phyloP scores from a whole-genome alignment of 306 rosid genomes.

The Pueraria montana region DNA sequence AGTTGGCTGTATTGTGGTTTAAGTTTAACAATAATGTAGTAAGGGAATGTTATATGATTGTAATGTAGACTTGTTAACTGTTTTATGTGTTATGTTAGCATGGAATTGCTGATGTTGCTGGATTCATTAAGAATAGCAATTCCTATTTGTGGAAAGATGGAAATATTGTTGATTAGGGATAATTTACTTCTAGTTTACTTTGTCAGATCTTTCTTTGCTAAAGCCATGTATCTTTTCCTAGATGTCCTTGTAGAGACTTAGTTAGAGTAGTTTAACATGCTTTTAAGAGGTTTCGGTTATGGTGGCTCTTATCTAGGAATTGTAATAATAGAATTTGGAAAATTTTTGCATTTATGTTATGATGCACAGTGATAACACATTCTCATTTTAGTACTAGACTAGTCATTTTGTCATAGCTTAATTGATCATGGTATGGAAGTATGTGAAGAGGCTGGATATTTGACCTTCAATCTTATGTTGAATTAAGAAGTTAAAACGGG shows the following conservation, averaged over 20 bases:
- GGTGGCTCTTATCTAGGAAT: conserved; percentile 2
- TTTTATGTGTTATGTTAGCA: conserved; percentile 15
- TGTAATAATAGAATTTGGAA: neutral
- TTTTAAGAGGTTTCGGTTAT: neutral
- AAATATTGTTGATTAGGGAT: too few species aligned
- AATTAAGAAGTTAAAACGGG: neutral
- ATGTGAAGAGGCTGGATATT: too few species aligned
- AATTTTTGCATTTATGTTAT: too few species aligned
- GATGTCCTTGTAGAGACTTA: neutral
- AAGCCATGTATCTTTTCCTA: conserved; percentile 10
- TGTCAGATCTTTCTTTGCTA: too few species aligned
- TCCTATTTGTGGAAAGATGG: too few species aligned
- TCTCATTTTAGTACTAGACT: neutral
- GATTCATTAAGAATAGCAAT: too few species aligned
- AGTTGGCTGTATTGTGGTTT: too few species aligned
- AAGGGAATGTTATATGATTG: conserved; percentile 16
- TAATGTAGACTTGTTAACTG: conserved; percentile 16
- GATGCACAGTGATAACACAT: neutral
- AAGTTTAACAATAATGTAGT: too few species aligned
- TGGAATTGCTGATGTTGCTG: conserved; percentile 24
- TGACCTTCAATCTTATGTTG: neutral
- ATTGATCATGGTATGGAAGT: neutral
- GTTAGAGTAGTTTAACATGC: neutral
- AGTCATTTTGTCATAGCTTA: neutral
- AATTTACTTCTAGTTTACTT: too few species aligned